phyloP scores from a whole-genome alignment of 805 yeast genomes.

The Wickerhamomyces alni region DNA sequence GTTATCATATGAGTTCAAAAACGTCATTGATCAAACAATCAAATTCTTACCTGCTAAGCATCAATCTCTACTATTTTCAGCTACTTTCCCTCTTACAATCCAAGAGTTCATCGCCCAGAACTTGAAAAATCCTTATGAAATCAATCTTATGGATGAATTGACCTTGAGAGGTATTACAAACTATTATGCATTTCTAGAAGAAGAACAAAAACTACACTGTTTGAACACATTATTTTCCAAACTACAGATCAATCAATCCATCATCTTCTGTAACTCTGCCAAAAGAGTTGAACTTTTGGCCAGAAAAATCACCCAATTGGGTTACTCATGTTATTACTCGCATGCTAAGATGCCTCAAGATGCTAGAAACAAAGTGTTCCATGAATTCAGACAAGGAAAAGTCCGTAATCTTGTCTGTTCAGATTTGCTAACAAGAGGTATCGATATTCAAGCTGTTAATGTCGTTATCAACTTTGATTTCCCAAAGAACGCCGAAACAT shows the following conservation, averaged over 20 bases:
- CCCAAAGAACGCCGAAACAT: slow-evolving; percentile 97
- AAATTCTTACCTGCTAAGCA: slow-evolving; percentile 70
- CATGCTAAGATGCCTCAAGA: slow-evolving; percentile 98
- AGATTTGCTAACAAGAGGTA: slow-evolving; percentile 94
- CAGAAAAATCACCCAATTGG: slow-evolving; percentile 91
- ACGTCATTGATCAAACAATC: slow-evolving; percentile 81
- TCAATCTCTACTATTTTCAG: slow-evolving; percentile 86
- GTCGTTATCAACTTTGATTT: slow-evolving; percentile 97
- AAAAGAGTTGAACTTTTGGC: slow-evolving; percentile 94
- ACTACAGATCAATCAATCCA: slow-evolving; percentile 92
- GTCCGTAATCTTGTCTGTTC: slow-evolving; percentile 97
- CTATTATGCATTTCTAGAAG: slow-evolving; percentile 97
- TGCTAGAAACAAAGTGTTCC: slow-evolving; percentile 96
- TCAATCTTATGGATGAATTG: slow-evolving; percentile 95
- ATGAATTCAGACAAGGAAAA: slow-evolving; percentile 96
- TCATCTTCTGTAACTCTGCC: slow-evolving; percentile 95
- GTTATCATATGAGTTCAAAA: slow-evolving; percentile 84
- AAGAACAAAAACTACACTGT: slow-evolving; percentile 92
- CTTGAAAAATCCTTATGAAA: slow-evolving; percentile 87
- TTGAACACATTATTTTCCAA: slow-evolving; percentile 91
- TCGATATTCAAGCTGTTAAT: slow-evolving; percentile 97
- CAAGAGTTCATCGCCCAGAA: slow-evolving; percentile 89
- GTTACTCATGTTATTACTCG: slow-evolving; percentile 93
- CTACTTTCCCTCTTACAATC: slow-evolving; percentile 94
- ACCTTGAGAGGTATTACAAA: slow-evolving; percentile 95